Conservation (phyloP, 345 rosid genomes). For the Orychophragmus violaceus region DNA sequence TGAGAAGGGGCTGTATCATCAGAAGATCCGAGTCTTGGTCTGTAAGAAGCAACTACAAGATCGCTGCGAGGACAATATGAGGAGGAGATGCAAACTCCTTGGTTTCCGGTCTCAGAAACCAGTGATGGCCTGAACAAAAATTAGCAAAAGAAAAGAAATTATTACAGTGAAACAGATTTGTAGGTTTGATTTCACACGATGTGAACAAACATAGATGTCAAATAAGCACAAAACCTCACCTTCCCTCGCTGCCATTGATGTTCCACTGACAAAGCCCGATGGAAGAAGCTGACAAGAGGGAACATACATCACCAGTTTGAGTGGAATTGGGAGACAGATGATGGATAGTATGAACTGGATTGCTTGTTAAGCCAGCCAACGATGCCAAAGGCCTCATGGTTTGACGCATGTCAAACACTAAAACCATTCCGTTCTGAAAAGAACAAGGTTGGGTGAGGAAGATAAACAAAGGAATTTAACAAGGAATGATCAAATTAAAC, state of each 20-base stretch:
- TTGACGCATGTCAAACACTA: slow-evolving; percentile 78
- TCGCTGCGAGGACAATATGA: slow-evolving; percentile 50
- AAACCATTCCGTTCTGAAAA: slow-evolving; percentile 63
- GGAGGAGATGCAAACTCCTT: slow-evolving; percentile 78
- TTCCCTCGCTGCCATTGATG: slow-evolving; percentile 43
- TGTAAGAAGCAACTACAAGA: slow-evolving; percentile 66
- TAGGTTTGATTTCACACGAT: neutral
- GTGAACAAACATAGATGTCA: neutral
- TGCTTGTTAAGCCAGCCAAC: slow-evolving; percentile 50
- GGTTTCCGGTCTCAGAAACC: slow-evolving; percentile 49
- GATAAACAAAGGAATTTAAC: neutral
- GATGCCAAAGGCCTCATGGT: slow-evolving; percentile 54
- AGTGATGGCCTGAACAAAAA: slow-evolving; percentile 46
- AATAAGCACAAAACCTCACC: slow-evolving; percentile 38
- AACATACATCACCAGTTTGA: slow-evolving; percentile 32
- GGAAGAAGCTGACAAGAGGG: slow-evolving; percentile 76
- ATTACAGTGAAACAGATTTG: neutral
- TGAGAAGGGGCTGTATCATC: slow-evolving; percentile 42
- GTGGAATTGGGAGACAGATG: slow-evolving; percentile 37
- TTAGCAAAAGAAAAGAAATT: neutral
- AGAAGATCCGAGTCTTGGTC: slow-evolving; percentile 52
- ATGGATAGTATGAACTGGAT: slow-evolving; percentile 71
- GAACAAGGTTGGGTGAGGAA: neutral
- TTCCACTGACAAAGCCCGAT: slow-evolving; percentile 75
- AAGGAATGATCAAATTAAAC: slow-evolving; percentile 7